Evolutionary conservation across 2,329 filamentous ascomycete genomes (phyloP).

Genomic region (Aspergillus ochraceoroseus): DNA sequence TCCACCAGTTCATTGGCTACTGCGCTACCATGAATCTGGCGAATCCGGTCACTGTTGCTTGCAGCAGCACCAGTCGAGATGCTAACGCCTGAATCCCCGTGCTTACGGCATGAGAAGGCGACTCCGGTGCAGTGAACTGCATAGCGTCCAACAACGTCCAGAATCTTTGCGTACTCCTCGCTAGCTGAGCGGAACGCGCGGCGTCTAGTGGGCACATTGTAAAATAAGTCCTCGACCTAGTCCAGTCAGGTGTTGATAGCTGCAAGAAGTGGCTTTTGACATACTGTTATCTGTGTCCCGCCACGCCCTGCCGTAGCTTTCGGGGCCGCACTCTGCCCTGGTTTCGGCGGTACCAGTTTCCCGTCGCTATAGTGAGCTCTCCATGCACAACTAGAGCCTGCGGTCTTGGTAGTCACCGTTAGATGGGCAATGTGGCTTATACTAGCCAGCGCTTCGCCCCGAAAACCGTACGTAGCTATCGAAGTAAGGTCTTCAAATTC

Average conservation of each 20-base stretch:
- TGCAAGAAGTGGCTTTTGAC: conserved; percentile 12
- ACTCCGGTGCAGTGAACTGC: conserved; percentile 88
- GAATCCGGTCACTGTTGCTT: conserved; percentile 73
- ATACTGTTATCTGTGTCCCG: conserved; percentile 84
- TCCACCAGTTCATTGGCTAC: conserved; percentile 85
- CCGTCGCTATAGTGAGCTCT: conserved; percentile 82
- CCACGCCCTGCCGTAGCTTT: conserved; percentile 80
- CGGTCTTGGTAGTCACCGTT: conserved; percentile 88
- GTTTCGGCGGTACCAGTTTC: conserved; percentile 74
- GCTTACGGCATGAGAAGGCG: conserved; percentile 93
- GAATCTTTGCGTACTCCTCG: conserved; percentile 96
- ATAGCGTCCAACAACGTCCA: conserved; percentile 90
- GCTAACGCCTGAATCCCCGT: conserved; percentile 77
- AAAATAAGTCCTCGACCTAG: conserved; percentile 87
- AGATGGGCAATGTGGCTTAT: conserved; percentile 98
- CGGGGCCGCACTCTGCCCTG: conserved; percentile 78
- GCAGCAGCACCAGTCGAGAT: conserved; percentile 73
- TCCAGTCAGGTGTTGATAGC: background rate
- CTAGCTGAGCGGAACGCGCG: conserved; percentile 84
- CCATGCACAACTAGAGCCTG: conserved; percentile 82
- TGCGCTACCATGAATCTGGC: conserved; percentile 76
- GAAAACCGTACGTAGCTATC: conserved; percentile 95
- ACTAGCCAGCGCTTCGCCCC: conserved; percentile 90
- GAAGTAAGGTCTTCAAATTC: conserved; percentile 85
- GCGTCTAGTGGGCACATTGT: conserved; percentile 84